Percentiles rank a stretch among this genome's conserved stretches.
Evolutionary conservation across 148 eudicot species (phyloP).

Genomic region (Suaeda aralocaspica): DNA sequence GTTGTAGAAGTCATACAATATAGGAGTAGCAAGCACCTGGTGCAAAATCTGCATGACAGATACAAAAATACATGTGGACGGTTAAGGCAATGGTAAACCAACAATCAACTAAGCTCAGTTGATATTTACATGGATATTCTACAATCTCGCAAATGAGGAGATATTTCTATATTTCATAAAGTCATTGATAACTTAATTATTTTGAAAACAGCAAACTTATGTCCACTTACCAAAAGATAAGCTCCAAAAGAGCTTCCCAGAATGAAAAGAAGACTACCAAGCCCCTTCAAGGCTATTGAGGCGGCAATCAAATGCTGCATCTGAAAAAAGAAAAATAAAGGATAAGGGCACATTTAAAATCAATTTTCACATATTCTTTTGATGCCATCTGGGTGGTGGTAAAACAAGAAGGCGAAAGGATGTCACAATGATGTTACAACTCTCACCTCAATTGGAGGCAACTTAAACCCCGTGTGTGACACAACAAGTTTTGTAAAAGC

Average conservation of each 20-base stretch:
- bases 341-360: not conserved
- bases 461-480: conserved; percentile 53
- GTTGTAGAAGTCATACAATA: conserved; percentile 92
- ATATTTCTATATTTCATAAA: too few species aligned
- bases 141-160: too few species aligned
- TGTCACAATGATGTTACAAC: too few species aligned
- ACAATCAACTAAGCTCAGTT: not conserved
- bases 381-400: not conserved
- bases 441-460: conserved; percentile 65
- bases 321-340: conserved; percentile 31
- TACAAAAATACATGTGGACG: not conserved
- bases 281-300: conserved; percentile 61
- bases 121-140: too few species aligned
- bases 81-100: not conserved
- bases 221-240: conserved; percentile 51
- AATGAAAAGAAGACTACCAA: conserved; percentile 78
- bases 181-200: too few species aligned
- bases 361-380: not conserved
- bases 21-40: conserved; percentile 67
- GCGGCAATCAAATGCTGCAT: conserved; percentile 62
- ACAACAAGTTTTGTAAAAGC: conserved; percentile 52
- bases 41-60: conserved; percentile 50
- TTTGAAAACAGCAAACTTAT: not conserved
- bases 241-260: conserved; percentile 83
- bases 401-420: not conserved